Evolutionary conservation across 768 basidiomycete genomes (phyloP).

Genomic region (Boletus tomentosulus): DNA sequence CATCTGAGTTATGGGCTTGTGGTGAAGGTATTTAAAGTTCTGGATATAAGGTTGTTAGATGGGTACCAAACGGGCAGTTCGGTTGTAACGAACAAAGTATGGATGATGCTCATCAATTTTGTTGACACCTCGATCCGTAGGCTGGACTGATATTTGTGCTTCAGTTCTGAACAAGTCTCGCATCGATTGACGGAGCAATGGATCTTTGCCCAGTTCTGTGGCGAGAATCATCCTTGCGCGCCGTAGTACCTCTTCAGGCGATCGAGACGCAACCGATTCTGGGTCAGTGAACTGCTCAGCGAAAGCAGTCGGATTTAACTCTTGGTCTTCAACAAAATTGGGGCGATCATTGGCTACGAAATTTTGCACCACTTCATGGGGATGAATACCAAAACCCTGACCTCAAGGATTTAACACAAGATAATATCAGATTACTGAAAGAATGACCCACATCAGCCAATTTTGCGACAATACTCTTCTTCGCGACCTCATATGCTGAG

Average conservation of each 20-base stretch:
- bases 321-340: constrained; percentile 78
- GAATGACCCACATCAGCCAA: constrained; percentile 66
- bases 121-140: constrained; percentile 79
- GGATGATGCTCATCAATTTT: constrained; percentile 75
- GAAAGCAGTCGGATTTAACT: constrained; percentile 69
- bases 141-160: constrained; percentile 73
- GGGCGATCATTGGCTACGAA: constrained; percentile 58
- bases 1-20: constrained; percentile 74
- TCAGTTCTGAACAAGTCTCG: constrained; percentile 71
- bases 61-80: neutral
- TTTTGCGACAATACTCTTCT: constrained; percentile 70
- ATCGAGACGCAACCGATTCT: constrained; percentile 51
- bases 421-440: neutral
- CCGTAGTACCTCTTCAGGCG: constrained; percentile 64
- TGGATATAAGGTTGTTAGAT: constrained; percentile 30
- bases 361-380: constrained; percentile 83
- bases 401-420: neutral
- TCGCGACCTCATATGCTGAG: constrained; percentile 80
- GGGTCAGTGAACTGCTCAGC: constrained; percentile 85
- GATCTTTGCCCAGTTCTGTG: constrained; percentile 92
- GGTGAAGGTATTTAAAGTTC: constrained; percentile 92
- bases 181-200: constrained; percentile 73
- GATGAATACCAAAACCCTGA: constrained; percentile 80
- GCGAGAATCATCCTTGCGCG: constrained; percentile 80
- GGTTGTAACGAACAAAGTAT: constrained; percentile 53